These are phyloP conservation scores for Trichoderma erinaceum DNA, from an alignment of 495 filamentous ascomycete species.

Conservation along the genomic window DNA sequence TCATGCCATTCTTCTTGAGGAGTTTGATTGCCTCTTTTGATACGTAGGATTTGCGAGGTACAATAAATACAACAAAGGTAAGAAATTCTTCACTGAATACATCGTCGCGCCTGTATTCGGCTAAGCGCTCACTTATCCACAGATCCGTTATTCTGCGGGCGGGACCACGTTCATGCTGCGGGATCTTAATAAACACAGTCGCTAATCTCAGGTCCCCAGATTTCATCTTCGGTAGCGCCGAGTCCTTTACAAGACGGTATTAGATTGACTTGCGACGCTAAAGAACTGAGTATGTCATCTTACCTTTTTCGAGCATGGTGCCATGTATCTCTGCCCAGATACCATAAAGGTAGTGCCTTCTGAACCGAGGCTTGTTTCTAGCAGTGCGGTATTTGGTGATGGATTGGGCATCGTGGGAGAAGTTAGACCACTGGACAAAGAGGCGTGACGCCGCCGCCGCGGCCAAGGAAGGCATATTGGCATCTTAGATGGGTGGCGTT, in stretches of 20 bases:
- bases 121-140: neutral
- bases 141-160: neutral
- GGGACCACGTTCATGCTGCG: neutral
- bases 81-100: neutral
- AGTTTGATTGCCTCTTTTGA: neutral
- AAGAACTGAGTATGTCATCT: neutral
- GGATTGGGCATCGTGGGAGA: neutral
- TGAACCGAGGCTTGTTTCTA: neutral
- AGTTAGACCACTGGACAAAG: too few relatives aligned
- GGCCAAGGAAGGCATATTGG: too few relatives aligned
- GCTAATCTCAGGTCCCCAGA: neutral
- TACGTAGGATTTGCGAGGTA: neutral
- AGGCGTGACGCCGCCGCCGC: too few relatives aligned
- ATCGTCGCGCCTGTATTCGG: neutral
- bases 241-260: neutral
- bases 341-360: neutral
- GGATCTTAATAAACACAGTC: neutral
- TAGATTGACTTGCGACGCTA: neutral
- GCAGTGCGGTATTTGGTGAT: neutral
- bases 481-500: too few relatives aligned
- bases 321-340: neutral
- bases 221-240: neutral
- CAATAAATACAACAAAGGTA: neutral
- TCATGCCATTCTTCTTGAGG: neutral
- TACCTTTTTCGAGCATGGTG: neutral